Evolutionary conservation across 2,329 filamentous ascomycete genomes (phyloP), one percentile per base, ranked within the genome.

Genomic region (Alternaria brassicae): DNA sequence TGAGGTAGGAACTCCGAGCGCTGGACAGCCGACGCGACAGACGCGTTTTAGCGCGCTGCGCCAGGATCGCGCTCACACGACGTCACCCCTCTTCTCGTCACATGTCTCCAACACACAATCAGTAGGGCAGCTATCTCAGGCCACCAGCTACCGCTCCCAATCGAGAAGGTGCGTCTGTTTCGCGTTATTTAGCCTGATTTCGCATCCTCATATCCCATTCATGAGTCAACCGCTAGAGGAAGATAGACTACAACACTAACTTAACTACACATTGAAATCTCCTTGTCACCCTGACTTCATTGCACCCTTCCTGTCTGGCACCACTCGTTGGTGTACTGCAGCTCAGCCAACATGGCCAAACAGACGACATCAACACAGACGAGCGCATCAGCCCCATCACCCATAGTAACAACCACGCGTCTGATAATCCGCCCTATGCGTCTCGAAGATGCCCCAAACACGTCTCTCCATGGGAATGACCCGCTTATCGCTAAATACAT

Each of bases 401-500:
- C 75, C 19, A 72, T 78, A 48, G 32, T 76, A 53, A 70, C 61
- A 15, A 73, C 73, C 9, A 15, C 61, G 2, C 67, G 70, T 34
- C 69, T 77, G 19, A 48, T 67, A 1, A 59, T 78, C 48, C 74
- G 77, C 4, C 64, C 69, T 27, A 69, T 77, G 67, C 72, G 72
- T 54, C 67, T 69, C 8, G 61, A 67, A 56, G 78, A 81, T 60
- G 70, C 68, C 1, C 30, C 61, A 12, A 68, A 68, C 19, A 60
- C 70, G 56, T 41, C 69, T 7, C 61, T 51, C 32, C 57, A 73
- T 52, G 74, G 60, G 51, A 72, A 75, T 63, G 76, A 76, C 52
- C 61, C 66, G 3, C 68, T 65, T 4, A 66, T 81, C 21, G 67
- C 73, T 55, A 63, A 71, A 30, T 76, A 76, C 63, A 76, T 81